Conservation (phyloP, 139 green algal genomes). For the Marvania coccoides region DNA sequence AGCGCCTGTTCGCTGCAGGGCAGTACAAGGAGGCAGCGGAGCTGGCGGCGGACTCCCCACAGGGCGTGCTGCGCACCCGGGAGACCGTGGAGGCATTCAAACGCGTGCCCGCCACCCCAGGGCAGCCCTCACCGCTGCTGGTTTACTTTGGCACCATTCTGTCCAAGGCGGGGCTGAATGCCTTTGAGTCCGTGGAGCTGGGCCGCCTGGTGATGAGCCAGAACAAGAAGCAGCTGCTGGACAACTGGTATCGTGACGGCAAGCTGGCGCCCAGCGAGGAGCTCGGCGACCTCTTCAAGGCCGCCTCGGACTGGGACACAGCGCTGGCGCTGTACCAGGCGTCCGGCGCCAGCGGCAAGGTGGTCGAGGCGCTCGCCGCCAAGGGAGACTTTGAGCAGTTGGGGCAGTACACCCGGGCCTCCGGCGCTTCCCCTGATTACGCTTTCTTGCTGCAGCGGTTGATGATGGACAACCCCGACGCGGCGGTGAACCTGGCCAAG, state of each 20-base stretch:
- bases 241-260: conserved; percentile 85
- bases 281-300: conserved; percentile 89
- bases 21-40: conserved; percentile 98
- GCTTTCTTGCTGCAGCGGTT: conserved; percentile 87
- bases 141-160: conserved; percentile 98
- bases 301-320: conserved; percentile 77
- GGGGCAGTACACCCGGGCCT: conserved; percentile 52
- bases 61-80: conserved; percentile 51
- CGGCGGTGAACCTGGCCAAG: conserved; percentile 90
- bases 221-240: conserved; percentile 98
- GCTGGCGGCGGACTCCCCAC: conserved; percentile 82
- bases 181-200: conserved; percentile 88
- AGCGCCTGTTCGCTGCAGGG: conserved; percentile 69
- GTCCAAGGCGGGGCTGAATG: conserved; percentile 86
- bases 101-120: conserved; percentile 66
- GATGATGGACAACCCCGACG: conserved; percentile 90
- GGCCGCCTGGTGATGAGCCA: conserved; percentile 88
- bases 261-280: conserved; percentile 95
- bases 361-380: conserved; percentile 73
- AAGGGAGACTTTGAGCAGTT: conserved; percentile 94
- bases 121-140: conserved; percentile 90
- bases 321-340: conserved; percentile 87
- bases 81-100: conserved; percentile 86
- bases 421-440: conserved; percentile 90
- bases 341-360: conserved; percentile 64